Base-by-base conservation (phyloP, 2,329 filamentous ascomycete species). In the Colletotrichum aenigma region DNA sequence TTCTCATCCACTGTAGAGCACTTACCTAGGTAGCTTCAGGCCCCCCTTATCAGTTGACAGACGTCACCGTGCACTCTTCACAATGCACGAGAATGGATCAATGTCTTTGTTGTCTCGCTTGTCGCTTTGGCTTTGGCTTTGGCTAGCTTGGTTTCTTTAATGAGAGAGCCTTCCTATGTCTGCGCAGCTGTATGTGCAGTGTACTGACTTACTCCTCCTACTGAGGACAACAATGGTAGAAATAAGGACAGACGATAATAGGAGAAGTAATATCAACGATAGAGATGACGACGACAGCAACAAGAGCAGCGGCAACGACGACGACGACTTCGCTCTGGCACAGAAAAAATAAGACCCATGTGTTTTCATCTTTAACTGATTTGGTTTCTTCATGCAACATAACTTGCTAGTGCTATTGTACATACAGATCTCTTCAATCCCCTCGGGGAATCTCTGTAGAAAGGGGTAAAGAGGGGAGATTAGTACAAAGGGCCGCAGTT, bases 401-500 rank as follows among this genome's bases (percentile, higher is more conserved):
- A 72, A 70, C 76, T 64, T 67, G 74, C 68, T 74, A 60, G 69
- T 72, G 69, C 77, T 78, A 78, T 77, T 71, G 72, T 78, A 78
- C 70, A 76, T 69, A 76, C 75, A 77, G 68, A 77, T 60, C 75
- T 74, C 74, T 65, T 62, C 62, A 72, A 32, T 75, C 73, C 76
- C 71, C 67, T 77, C 21, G 48, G 73, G 74, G 70, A 76, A 72
- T 74, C 67, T 77, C 70, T 62, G 68, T 52, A 71, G 55, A 61
- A 67, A 72, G 52, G 72, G 68, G 64, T 38, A 12, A 68, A 76
- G 74, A 76, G 74, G 68, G 76, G 68, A 76, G 75, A 79, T 70
- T 65, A 76, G 71, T 76, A 76, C 71, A 76, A 77, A 60, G 83
- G 83, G 82, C 81, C 82, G 83, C 81, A 80, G 81, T 82, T 82